phyloP scores from a whole-genome alignment of 2,329 filamentous ascomycete species.

The Aspergillus sp. region DNA sequence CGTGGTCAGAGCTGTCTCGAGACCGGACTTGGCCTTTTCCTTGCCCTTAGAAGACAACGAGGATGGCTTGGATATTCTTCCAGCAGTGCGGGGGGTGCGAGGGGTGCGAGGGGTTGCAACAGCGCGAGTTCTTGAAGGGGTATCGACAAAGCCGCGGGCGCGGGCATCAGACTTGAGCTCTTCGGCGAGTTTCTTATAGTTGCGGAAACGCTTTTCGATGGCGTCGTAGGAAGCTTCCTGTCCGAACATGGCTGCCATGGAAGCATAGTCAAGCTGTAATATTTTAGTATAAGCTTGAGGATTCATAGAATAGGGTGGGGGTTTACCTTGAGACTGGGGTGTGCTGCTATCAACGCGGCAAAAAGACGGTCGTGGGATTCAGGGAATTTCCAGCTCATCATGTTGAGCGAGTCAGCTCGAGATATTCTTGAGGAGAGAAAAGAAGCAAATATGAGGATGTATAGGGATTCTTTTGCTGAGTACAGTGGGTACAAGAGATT shows the following conservation, averaged over 20 bases:
- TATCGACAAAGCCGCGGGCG: constrained; percentile 3
- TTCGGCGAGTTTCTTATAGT: too few species aligned
- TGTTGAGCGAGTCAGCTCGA: constrained; percentile 11
- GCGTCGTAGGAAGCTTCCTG: constrained; percentile 44
- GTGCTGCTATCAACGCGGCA: constrained; percentile 21
- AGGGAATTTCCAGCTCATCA: constrained; percentile 26
- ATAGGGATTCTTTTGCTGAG: background rate
- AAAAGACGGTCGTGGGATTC: constrained; percentile 22
- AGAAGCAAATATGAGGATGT: constrained; percentile 1
- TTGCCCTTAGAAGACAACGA: constrained; percentile 3
- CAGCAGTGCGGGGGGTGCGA: constrained; percentile 5
- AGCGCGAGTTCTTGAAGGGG: background rate
- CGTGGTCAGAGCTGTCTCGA: background rate
- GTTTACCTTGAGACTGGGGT: constrained; percentile 24
- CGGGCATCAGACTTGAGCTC: too few species aligned
- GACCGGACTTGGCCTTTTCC: background rate
- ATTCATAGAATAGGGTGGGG: too few species aligned
- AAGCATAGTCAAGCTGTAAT: constrained; percentile 40
- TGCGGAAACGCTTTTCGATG: constrained; percentile 45
- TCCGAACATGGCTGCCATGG: constrained; percentile 43
- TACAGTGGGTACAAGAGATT: too few species aligned
- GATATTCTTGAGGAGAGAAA: background rate
- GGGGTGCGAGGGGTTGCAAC: constrained; percentile 9
- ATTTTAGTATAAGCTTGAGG: too few species aligned
- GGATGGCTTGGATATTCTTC: constrained; percentile 11